Evolutionary conservation across 1,139 yeast genomes (phyloP), one percentile per base, ranked within the genome.

Genomic region (Insectozyma bohioensis): DNA sequence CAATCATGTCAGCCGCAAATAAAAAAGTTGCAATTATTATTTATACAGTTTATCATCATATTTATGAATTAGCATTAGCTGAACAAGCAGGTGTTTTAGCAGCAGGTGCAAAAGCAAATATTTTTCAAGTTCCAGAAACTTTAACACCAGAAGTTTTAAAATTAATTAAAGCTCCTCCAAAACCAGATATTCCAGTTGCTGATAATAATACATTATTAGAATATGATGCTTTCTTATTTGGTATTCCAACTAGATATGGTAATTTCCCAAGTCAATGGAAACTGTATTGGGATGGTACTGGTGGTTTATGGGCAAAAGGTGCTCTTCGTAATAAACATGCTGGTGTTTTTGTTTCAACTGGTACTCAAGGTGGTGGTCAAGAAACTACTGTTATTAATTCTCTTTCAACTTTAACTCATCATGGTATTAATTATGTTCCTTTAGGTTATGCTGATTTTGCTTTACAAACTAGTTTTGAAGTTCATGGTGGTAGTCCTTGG

Each of bases 401-500:
- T 8, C 52, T 63, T 40, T 59, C 67, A 17, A 48, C 54, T 19
- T 45, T 63, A 39, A 55, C 51, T 24, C 68, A 63, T 50, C 68
- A 63, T 45, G 69, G 70, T 41, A 59, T 63, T 43, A 47, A 56
- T 41, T 63, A 36, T 45, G 57, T 61, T 30, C 69, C 70, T 32
- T 57, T 63, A 44, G 70, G 70, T 37, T 62, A 62, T 51, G 51
- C 55, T 16, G 52, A 54, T 46, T 53, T 58, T 14, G 51, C n/a
- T n/a, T n/a, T 48, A 30, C 38, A 60, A 38, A 41, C 61, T 37
- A 49, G 49, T 46, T 38, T 61, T 37, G 56, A 54, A 2, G 49
- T 54, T 32, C 69, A 61, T 44, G 71, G 71, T 37, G 59, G 64
- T 20, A 61, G 67, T 31, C 65, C 70, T 28, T 63, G 66, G 63